phyloP scores from a whole-genome alignment of 2,329 filamentous ascomycete species.

The Ascomycota sp. region DNA sequence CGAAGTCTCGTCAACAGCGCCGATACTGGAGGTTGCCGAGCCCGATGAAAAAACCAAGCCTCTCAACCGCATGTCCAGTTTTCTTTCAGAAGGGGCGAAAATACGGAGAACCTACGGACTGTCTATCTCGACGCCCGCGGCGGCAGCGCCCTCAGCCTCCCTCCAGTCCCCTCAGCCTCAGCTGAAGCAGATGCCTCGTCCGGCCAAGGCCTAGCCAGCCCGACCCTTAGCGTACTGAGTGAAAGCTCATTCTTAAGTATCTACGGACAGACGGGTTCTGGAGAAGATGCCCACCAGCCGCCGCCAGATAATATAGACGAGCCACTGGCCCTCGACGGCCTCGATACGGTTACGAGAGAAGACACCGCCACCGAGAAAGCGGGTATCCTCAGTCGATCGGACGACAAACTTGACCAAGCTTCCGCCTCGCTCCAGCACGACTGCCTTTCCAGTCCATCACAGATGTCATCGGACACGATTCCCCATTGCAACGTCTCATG shows the following conservation, averaged over 20 bases:
- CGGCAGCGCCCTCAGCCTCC: constrained; percentile 28
- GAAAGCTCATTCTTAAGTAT: constrained; percentile 48
- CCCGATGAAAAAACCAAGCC: constrained; percentile 13
- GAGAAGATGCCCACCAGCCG: constrained; percentile 12
- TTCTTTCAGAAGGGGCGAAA: constrained; percentile 39
- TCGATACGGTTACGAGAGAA: constrained; percentile 1
- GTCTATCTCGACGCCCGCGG: constrained; percentile 31
- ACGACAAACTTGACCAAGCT: not conserved
- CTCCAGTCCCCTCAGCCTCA: constrained; percentile 22
- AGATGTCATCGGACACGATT: constrained; percentile 8
- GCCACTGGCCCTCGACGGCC: constrained; percentile 10
- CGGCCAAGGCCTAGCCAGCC: constrained; percentile 27
- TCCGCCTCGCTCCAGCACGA: constrained; percentile 7
- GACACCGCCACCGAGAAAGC: constrained; percentile 1
- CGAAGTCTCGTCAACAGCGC: constrained; percentile 5
- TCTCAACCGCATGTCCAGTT: constrained; percentile 41
- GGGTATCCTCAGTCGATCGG: constrained; percentile 9
- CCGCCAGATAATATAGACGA: constrained; percentile 10
- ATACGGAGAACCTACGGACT: constrained; percentile 39
- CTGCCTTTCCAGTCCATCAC: constrained; percentile 24
- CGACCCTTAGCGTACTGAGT: constrained; percentile 41
- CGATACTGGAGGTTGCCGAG: constrained; percentile 4
- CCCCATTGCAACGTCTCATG: constrained; percentile 29
- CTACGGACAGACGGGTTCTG: constrained; percentile 22
- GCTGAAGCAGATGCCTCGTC: constrained; percentile 13